phyloP scores from a whole-genome alignment of 192 early-diverging fungal genomes.

The Chytriomyces hyalinus region DNA sequence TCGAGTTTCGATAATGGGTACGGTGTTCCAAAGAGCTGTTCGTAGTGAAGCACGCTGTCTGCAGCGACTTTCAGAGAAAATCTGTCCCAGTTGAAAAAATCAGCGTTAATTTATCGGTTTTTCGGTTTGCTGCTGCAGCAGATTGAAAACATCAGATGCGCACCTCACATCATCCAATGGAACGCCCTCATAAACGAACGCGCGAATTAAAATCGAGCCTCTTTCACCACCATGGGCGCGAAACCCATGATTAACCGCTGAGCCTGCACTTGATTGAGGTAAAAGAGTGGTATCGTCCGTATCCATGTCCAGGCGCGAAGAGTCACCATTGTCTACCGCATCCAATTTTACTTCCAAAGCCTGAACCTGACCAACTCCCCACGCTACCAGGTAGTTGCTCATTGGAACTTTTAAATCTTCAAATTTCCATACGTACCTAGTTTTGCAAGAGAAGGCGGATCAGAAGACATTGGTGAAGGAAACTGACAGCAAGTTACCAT shows the following conservation, averaged over 20 bases:
- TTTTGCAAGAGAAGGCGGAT: neutral
- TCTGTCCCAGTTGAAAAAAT: neutral
- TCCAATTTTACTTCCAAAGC: slow-evolving; percentile 5
- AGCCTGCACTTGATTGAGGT: too few relatives aligned
- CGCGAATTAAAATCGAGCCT: slow-evolving; percentile 42
- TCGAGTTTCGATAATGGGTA: slow-evolving; percentile 53
- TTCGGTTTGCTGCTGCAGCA: neutral
- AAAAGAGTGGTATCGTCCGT: neutral
- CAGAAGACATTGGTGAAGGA: neutral
- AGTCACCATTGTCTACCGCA: neutral
- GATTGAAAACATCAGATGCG: too few relatives aligned
- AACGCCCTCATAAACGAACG: slow-evolving; percentile 53
- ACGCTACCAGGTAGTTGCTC: slow-evolving; percentile 57
- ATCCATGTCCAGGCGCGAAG: neutral
- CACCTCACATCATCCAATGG: slow-evolving; percentile 19
- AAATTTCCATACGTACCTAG: slow-evolving; percentile 43
- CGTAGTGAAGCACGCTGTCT: slow-evolving; percentile 29
- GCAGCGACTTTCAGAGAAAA: slow-evolving; percentile 42
- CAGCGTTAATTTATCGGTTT: neutral
- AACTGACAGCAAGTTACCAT: neutral
- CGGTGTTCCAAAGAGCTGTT: slow-evolving; percentile 34
- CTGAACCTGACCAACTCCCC: slow-evolving; percentile 58
- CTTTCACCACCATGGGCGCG: neutral
- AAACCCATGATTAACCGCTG: neutral
- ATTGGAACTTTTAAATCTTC: slow-evolving; percentile 28